Evolutionary conservation across 306 rosid species (phyloP), one percentile per base, ranked within the genome.

Genomic region (Prunus campanulata): DNA sequence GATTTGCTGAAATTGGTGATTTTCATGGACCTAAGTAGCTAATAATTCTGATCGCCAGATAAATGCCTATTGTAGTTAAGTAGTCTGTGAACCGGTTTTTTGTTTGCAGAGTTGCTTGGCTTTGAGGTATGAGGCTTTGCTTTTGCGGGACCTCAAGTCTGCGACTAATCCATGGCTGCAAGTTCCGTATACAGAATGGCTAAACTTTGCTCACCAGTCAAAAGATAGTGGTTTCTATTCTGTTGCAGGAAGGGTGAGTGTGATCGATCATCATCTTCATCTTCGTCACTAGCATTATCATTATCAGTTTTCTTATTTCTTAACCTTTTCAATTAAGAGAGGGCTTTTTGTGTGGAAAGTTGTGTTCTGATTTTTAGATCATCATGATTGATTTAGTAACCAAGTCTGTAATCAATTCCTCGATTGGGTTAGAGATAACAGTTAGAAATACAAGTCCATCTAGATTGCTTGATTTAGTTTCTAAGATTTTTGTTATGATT

Each of bases 71-170:
- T 24, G 29, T 16, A 18, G 39, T 35, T 24, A 50, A 11, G 49
- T 13, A 25, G 24, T 22, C 66, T 59, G 15, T 68, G 39, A 16
- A 10, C 62, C 24, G 15, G 61, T 66, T 64, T 56, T 54, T 70
- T 80, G 80, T 60, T 46, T 56, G 42, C 68, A 90, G 97, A 95
- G 91, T 83, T 92, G 93, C 82, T 85, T 92, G 86, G 98, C 97
- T 15, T 77, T 95, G 89, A 87, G 96, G 79, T 92, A 95, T 48
- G 98, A 95, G 79, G 97, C 90, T 79, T 88, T 95, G 82, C 75
- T 82, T 79, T 52, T 92, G 87, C 84, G 92, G 56, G 90, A 90
- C 12, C 71, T 75, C 66, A 85, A 83, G 78, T 90, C 92, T 11
- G 42, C 82, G 20, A 89, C 79, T 74, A 68, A 72, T 62, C 80